Base-by-base conservation (phyloP, 2,329 filamentous ascomycete genomes). In the Pseudopyricularia javanii region DNA sequence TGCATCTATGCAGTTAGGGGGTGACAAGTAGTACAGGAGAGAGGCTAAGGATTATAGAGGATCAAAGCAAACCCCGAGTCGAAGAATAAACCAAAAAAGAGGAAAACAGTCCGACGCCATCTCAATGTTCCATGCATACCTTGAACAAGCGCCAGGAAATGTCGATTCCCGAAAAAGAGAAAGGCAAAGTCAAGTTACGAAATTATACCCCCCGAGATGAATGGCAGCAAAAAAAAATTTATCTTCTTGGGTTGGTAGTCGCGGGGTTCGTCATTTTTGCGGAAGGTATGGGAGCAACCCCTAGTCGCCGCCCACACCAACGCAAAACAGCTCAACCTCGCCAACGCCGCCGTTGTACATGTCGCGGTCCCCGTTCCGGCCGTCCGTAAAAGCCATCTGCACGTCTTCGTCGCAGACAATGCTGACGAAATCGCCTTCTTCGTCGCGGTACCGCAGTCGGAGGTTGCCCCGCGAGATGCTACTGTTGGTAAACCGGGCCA, bases 381-480 rank as follows among this genome's bases (percentile, higher is more conserved):
- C 96, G 60, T 94, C 91, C 66, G 91, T 85, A 64, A 98, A 95
- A 4, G 93, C 93, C 60, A 93, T 90, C 62, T 94, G 89, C 45
- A 98, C 93, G 59, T 96, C 93, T 62, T 98, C 93, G 62, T 98
- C 93, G 56, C 86, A 91, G 65, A 93, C 86, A 53, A 98, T 96
- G 51, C 85, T 91, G 56, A 98, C 88, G 64, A 85, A 91, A 63
- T 97, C 93, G 49, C 88, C 88, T 59, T 98, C 93, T 62, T 91
- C 86, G 63, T 98, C 93, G 51, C 84, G 80, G 68, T 97, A 98
- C 56, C 90, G 87, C 53, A 98, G 73, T 69, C 90, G 89, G 60
- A 96, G 81, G 59, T 85, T 84, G 56, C 88, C 87, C 62, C 82
- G 85, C 60, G 83, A 83, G 62, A 96, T 91, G 52, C 86, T 91